A percentile compares a stretch with the other conserved stretches of the same genome.
phyloP scores from a whole-genome alignment of 768 basidiomycete species.

The Lactarius hengduanensis region DNA sequence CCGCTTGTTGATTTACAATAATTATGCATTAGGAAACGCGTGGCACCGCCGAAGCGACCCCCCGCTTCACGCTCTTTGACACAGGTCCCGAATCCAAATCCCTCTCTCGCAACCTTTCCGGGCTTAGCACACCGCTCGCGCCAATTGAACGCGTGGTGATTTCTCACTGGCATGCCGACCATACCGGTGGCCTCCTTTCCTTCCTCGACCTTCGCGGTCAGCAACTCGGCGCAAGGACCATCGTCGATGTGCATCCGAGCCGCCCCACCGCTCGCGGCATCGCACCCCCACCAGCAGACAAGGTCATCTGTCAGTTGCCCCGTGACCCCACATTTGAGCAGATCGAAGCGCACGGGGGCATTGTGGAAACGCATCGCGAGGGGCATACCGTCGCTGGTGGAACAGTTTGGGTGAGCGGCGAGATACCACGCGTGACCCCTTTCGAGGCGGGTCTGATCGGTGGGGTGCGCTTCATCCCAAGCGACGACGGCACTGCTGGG shows the following conservation, averaged over 20 bases:
- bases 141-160: constrained; percentile 52
- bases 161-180: constrained; percentile 55
- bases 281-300: constrained; percentile 58
- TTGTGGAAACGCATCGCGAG: constrained; percentile 52
- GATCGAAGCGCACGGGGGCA: constrained; percentile 55
- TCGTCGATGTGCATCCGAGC: constrained; percentile 75
- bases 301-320: constrained; percentile 57
- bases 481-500: constrained; percentile 47
- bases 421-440: constrained; percentile 67
- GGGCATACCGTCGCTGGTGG: constrained; percentile 65
- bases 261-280: constrained; percentile 75
- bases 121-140: constrained; percentile 54
- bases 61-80: constrained; percentile 72
- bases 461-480: constrained; percentile 57
- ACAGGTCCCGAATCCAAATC: constrained; percentile 77
- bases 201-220: constrained; percentile 49
- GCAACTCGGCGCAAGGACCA: constrained; percentile 36
- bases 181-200: constrained; percentile 66
- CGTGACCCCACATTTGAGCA: constrained; percentile 70
- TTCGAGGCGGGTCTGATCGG: constrained; percentile 71
- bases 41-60: constrained; percentile 39
- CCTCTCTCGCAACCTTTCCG: constrained; percentile 67
- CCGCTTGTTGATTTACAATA: neutral
- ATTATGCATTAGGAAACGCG: constrained; percentile 53
- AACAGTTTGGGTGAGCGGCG: constrained; percentile 75